Evolutionary conservation across 2,329 filamentous ascomycete species (phyloP).

Genomic region (Emydomyces testavorans): DNA sequence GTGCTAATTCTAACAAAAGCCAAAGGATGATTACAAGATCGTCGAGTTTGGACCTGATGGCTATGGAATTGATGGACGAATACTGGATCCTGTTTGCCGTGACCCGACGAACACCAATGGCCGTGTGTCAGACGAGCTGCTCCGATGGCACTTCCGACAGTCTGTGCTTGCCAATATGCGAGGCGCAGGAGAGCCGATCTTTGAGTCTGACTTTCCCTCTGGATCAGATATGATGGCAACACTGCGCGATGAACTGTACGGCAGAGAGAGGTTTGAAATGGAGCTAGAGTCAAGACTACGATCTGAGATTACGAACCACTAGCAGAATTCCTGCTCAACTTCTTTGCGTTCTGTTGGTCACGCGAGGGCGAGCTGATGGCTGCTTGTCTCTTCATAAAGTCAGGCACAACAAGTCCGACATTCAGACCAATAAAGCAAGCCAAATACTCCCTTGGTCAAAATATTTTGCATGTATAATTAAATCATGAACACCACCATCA

Average conservation of each 20-base stretch:
- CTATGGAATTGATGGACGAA: slow-evolving; percentile 15
- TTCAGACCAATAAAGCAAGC: neutral
- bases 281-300: slow-evolving; percentile 11
- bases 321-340: no score
- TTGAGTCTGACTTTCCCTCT: slow-evolving; percentile 20
- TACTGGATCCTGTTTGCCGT: slow-evolving; percentile 17
- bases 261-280: slow-evolving; percentile 17
- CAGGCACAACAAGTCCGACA: neutral
- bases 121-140: slow-evolving; percentile 16
- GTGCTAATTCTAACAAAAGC: slow-evolving; percentile 4
- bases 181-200: slow-evolving; percentile 19
- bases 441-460: no score
- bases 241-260: slow-evolving; percentile 13
- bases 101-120: slow-evolving; percentile 6
- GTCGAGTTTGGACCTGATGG: slow-evolving; percentile 10
- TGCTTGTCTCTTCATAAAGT: no score
- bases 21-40: slow-evolving; percentile 18
- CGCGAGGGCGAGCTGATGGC: no score
- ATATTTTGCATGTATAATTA: no score
- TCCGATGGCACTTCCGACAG: slow-evolving; percentile 20
- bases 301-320: no score
- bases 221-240: slow-evolving; percentile 18
- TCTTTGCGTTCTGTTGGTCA: no score
- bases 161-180: slow-evolving; percentile 21
- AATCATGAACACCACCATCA: no score